Percentiles rank a stretch among this genome's conserved stretches.
phyloP scores from a whole-genome alignment of 495 filamentous ascomycete genomes.

The Penicillium desertorum region DNA sequence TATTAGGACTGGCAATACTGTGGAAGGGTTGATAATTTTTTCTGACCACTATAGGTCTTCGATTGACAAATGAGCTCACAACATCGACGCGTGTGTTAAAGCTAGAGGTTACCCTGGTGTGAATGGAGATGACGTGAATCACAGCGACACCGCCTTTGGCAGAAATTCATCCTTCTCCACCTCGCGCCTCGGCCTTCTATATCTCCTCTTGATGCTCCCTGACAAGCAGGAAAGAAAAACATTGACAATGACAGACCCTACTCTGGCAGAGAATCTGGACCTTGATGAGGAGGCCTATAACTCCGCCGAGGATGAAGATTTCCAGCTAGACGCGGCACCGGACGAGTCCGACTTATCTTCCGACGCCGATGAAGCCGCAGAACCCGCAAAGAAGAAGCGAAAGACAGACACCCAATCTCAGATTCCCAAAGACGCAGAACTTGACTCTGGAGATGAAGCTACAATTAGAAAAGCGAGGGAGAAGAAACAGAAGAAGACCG shows the following conservation, averaged over 20 bases:
- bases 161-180: slow-evolving; percentile 12
- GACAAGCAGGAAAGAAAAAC: neutral
- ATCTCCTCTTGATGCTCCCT: neutral
- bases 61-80: too few species aligned
- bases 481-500: slow-evolving; percentile 53
- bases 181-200: neutral
- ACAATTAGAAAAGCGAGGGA: slow-evolving; percentile 63
- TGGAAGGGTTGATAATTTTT: too few species aligned
- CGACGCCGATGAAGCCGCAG: slow-evolving; percentile 34
- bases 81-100: too few species aligned
- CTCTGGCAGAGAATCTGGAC: slow-evolving; percentile 20
- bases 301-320: slow-evolving; percentile 74
- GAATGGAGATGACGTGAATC: neutral
- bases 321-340: slow-evolving; percentile 60
- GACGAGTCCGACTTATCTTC: slow-evolving; percentile 44
- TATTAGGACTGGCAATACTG: too few species aligned
- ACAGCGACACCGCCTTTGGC: slow-evolving; percentile 12
- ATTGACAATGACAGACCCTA: slow-evolving; percentile 32
- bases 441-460: slow-evolving; percentile 75
- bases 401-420: slow-evolving; percentile 35
- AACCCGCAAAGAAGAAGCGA: slow-evolving; percentile 44
- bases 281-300: slow-evolving; percentile 61
- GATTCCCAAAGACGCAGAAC: slow-evolving; percentile 34
- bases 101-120: too few species aligned
- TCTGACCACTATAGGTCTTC: too few species aligned